These are phyloP conservation scores for Trichoderma koningiopsis DNA, from an alignment of 2,329 filamentous ascomycete genomes.

Conservation along the genomic window DNA sequence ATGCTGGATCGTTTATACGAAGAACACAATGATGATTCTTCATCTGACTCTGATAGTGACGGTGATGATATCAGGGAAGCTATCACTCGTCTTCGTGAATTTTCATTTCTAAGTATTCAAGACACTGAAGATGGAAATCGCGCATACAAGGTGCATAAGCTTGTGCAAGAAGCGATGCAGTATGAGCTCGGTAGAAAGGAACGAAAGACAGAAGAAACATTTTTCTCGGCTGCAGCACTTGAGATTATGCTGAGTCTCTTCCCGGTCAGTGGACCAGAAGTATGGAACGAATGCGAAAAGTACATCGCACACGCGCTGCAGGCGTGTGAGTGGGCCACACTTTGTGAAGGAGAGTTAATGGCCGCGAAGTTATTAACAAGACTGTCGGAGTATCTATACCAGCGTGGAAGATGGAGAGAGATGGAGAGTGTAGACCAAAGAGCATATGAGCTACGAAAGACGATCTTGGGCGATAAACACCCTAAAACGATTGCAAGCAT, in stretches of 20 bases:
- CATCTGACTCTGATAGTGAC: background rate
- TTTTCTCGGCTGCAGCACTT: constrained; percentile 33
- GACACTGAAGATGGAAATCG: background rate
- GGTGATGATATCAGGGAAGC: constrained; percentile 27
- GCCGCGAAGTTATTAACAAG: constrained; percentile 26
- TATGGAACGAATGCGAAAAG: constrained; percentile 33
- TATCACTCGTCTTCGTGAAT: constrained; percentile 37
- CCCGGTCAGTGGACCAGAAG: constrained; percentile 26
- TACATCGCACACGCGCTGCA: constrained; percentile 37
- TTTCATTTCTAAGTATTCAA: constrained; percentile 37
- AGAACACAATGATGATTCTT: constrained; percentile 22
- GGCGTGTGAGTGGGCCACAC: constrained; percentile 32
- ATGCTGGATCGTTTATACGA: constrained; percentile 20
- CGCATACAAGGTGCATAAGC: constrained; percentile 38
- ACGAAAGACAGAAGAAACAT: background rate
- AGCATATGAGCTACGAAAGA: constrained; percentile 26
- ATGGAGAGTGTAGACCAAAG: constrained; percentile 31
- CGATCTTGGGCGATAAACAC: constrained; percentile 23
- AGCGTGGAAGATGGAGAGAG: constrained; percentile 33
- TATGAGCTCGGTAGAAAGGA: constrained; percentile 27
- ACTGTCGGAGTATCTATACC: constrained; percentile 31
- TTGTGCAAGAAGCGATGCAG: constrained; percentile 36
- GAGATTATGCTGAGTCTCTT: constrained; percentile 31
- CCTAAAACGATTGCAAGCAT: background rate
- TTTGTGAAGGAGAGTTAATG: constrained; percentile 27